These are phyloP conservation scores for Aurantiochytrium sp. DNA, from an alignment of 108 stramenopile genomes.

Conservation along the genomic window DNA sequence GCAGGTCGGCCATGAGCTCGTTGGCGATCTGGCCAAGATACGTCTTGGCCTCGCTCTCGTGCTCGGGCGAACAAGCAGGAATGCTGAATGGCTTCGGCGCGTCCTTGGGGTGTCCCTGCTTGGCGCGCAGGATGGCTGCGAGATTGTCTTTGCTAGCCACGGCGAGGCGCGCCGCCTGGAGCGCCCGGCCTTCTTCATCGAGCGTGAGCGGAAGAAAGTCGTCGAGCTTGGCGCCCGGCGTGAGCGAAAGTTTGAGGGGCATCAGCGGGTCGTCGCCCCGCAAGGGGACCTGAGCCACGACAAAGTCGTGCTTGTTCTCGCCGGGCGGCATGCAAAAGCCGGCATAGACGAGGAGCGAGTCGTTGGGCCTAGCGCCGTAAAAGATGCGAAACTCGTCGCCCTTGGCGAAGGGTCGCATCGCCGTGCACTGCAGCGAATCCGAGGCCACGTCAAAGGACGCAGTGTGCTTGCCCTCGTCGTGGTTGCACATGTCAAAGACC, in stretches of 20 bases:
- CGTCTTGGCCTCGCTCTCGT: neutral
- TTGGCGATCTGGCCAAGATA: neutral
- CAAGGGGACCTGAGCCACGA: neutral
- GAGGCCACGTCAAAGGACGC: neutral
- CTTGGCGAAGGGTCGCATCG: neutral
- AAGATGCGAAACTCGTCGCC: neutral
- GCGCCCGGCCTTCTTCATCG: neutral
- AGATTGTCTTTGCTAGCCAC: neutral
- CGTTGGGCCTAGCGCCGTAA: slow-evolving; percentile 1
- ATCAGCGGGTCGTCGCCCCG: neutral
- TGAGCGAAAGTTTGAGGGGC: neutral
- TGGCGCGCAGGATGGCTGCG: neutral
- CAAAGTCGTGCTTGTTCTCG: neutral
- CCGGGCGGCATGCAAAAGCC: neutral
- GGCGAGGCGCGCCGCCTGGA: neutral
- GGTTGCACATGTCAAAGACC: slow-evolving; percentile 30
- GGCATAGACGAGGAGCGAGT: neutral
- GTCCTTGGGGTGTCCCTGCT: neutral
- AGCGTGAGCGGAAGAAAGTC: neutral
- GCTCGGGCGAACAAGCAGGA: neutral
- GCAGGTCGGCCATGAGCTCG: neutral
- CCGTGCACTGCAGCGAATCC: neutral
- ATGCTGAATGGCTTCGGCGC: neutral
- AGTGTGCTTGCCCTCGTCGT: slow-evolving; percentile 2
- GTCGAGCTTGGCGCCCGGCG: neutral